These are phyloP conservation scores for Nissolia schottii DNA, from an alignment of 306 rosid species.

Conservation along the genomic window DNA sequence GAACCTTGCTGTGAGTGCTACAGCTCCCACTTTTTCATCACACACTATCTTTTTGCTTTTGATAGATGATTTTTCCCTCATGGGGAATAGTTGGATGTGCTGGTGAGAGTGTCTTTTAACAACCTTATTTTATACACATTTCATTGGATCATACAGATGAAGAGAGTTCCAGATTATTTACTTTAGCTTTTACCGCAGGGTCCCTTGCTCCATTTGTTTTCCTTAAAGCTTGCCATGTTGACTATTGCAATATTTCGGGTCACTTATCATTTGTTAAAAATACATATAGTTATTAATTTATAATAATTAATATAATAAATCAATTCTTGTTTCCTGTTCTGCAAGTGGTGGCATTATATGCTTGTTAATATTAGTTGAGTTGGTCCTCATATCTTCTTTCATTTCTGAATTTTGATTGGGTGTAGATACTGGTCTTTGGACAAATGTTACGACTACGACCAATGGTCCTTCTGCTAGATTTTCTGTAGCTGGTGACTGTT, in stretches of 20 bases:
- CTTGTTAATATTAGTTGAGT: constrained; percentile 9
- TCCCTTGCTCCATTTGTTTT: not conserved
- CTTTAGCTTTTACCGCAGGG: not conserved
- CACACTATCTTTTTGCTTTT: not conserved
- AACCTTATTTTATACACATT: not conserved
- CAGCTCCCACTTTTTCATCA: constrained; percentile 9
- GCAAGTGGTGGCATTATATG: constrained; percentile 1
- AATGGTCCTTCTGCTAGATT: constrained; percentile 89
- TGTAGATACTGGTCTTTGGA: constrained; percentile 88
- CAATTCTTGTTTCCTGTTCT: not conserved
- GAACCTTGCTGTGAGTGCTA: constrained; percentile 5
- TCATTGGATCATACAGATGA: not conserved
- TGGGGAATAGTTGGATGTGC: constrained; percentile 5
- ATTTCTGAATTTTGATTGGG: constrained; percentile 29
- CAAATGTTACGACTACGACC: constrained; percentile 54
- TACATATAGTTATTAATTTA: not conserved
- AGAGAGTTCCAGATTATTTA: not conserved
- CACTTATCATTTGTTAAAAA: not conserved
- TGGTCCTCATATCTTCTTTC: constrained; percentile 4
- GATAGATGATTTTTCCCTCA: constrained; percentile 2
- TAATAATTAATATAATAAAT: not conserved
- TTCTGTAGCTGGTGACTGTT: constrained; percentile 90
- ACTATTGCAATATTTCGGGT: not conserved
- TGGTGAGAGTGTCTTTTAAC: not conserved
- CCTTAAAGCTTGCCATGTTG: not conserved